These are phyloP conservation scores for Kurtzmaniella quercitrusa DNA, from an alignment of 1,139 yeast species.

Conservation along the genomic window DNA sequence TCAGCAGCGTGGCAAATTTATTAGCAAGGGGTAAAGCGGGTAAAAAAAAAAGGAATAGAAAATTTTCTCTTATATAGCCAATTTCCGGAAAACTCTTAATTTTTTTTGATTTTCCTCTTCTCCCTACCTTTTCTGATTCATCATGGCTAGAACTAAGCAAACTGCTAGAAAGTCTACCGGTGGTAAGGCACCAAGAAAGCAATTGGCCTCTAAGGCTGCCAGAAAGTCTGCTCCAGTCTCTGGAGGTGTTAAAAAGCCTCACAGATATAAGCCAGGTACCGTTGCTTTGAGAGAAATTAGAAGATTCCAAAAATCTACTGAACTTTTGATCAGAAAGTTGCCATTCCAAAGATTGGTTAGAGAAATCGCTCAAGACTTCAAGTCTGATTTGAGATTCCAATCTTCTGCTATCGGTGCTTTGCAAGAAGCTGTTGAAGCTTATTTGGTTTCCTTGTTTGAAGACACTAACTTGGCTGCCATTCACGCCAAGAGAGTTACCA, in stretches of 20 bases:
- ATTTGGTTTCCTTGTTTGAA: slow-evolving; percentile 48
- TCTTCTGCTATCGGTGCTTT: slow-evolving; percentile 50
- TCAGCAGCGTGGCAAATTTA: background rate
- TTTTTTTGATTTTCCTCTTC: background rate
- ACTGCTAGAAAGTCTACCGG: slow-evolving; percentile 54
- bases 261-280: slow-evolving; percentile 55
- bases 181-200: slow-evolving; percentile 54
- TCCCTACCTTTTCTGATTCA: slow-evolving; percentile 5
- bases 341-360: slow-evolving; percentile 49
- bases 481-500: slow-evolving; percentile 52
- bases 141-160: slow-evolving; percentile 52
- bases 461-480: slow-evolving; percentile 53
- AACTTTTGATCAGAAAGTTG: slow-evolving; percentile 48
- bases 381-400: slow-evolving; percentile 49
- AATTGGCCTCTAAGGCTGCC: slow-evolving; percentile 51
- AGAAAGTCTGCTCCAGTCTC: slow-evolving; percentile 51
- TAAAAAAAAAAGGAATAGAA: background rate
- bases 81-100: background rate
- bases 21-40: background rate
- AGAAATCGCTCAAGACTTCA: slow-evolving; percentile 48
- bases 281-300: slow-evolving; percentile 54
- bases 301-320: slow-evolving; percentile 51
- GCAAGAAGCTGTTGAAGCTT: slow-evolving; percentile 52
- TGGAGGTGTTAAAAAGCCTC: slow-evolving; percentile 52
- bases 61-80: background rate